phyloP scores from a whole-genome alignment of 345 rosid species.

The Viola odorata region DNA sequence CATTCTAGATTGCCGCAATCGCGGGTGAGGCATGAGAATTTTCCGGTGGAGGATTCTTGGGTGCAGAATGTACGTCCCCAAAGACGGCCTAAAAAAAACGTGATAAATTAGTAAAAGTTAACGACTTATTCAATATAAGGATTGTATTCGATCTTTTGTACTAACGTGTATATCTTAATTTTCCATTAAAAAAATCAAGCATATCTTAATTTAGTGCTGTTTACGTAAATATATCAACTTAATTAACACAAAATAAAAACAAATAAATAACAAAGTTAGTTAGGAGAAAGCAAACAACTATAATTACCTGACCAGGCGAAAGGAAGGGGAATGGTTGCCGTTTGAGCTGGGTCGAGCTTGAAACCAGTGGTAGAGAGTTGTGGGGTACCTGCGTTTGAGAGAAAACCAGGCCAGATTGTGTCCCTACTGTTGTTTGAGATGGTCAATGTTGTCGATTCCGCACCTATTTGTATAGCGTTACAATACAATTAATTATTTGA shows the following conservation, averaged over 20 bases:
- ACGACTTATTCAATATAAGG: no score
- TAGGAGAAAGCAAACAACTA: no score
- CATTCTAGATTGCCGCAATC: slow-evolving; percentile 52
- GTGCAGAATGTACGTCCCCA: slow-evolving; percentile 69
- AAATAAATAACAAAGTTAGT: no score
- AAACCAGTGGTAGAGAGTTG: slow-evolving; percentile 55
- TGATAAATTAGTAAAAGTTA: neutral
- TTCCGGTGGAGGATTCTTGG: slow-evolving; percentile 39
- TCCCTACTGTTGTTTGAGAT: slow-evolving; percentile 49
- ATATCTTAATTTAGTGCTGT: no score
- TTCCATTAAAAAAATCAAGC: no score
- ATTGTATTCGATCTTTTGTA: no score
- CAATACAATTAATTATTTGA: no score
- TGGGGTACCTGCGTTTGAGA: slow-evolving; percentile 52
- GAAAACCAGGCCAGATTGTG: slow-evolving; percentile 66
- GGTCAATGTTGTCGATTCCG: slow-evolving; percentile 22
- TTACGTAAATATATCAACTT: no score
- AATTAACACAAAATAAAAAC: no score
- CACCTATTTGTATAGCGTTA: no score
- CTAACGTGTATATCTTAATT: no score
- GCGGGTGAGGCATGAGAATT: slow-evolving; percentile 53
- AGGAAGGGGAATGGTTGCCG: slow-evolving; percentile 22
- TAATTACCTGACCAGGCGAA: no score
- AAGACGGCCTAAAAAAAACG: slow-evolving; percentile 58
- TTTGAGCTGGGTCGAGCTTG: slow-evolving; percentile 36